Percentiles rank a stretch among this genome's conserved stretches.
These are phyloP conservation scores for Puccinia hordei DNA, from an alignment of 1,284 basidiomycete species.

Conservation along the genomic window DNA sequence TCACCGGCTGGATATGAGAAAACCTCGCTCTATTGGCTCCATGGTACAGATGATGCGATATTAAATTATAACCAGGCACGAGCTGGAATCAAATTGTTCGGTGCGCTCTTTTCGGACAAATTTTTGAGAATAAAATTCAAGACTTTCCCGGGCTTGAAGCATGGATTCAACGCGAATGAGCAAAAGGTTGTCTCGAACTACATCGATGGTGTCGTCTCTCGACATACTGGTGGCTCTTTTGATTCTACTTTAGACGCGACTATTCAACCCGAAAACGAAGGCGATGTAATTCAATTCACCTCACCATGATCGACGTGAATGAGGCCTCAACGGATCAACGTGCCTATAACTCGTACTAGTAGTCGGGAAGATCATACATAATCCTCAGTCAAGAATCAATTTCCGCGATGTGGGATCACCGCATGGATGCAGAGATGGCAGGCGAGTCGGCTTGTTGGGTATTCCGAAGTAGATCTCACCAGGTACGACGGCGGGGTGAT, in stretches of 20 bases:
- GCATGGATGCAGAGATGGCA: too few species aligned
- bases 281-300: slow-evolving; percentile 2
- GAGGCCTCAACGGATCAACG: too few species aligned
- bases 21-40: slow-evolving; percentile 27
- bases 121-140: slow-evolving; percentile 36
- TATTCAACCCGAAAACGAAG: slow-evolving; percentile 33
- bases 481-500: too few species aligned
- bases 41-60: slow-evolving; percentile 27
- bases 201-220: slow-evolving; percentile 26
- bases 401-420: too few species aligned
- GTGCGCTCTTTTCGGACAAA: slow-evolving; percentile 7
- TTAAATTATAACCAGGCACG: slow-evolving; percentile 28
- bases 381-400: too few species aligned
- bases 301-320: neutral
- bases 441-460: too few species aligned
- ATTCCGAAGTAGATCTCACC: too few species aligned
- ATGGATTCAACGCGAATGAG: slow-evolving; percentile 29
- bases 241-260: slow-evolving; percentile 24
- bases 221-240: slow-evolving; percentile 24
- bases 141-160: slow-evolving; percentile 18
- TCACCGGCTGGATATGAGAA: slow-evolving; percentile 1
- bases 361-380: too few species aligned
- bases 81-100: slow-evolving; percentile 35
- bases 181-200: slow-evolving; percentile 28
- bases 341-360: too few species aligned